Conservation (phyloP, 108 stramenopile species). For the Seminavis robusta region DNA sequence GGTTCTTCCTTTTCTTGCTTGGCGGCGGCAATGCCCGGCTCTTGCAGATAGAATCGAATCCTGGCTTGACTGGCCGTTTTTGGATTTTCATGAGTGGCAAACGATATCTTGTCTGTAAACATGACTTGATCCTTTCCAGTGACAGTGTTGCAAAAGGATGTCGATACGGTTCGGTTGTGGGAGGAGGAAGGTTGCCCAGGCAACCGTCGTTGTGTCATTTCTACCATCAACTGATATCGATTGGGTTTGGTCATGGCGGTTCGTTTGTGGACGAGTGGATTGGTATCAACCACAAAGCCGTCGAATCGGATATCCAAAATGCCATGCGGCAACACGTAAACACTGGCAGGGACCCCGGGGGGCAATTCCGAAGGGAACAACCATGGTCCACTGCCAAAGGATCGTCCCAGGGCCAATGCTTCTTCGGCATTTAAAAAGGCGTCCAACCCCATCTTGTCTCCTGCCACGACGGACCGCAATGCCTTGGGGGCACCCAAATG, state of each 20-base stretch:
- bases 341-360: slow-evolving; percentile 11
- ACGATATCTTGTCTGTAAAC: slow-evolving; percentile 7
- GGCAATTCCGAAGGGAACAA: slow-evolving; percentile 38
- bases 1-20: slow-evolving; percentile 8
- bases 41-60: slow-evolving; percentile 21
- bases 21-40: slow-evolving; percentile 14
- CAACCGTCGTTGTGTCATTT: no score
- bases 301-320: slow-evolving; percentile 9
- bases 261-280: slow-evolving; percentile 7
- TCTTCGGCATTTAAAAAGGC: slow-evolving; percentile 54
- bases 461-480: slow-evolving; percentile 35
- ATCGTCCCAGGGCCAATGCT: slow-evolving; percentile 37
- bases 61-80: no score
- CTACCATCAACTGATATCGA: slow-evolving; percentile 6
- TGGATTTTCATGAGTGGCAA: slow-evolving; percentile 9
- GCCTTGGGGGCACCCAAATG: slow-evolving; percentile 57
- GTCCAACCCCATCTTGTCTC: slow-evolving; percentile 60
- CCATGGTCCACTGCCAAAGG: slow-evolving; percentile 55
- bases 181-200: neutral
- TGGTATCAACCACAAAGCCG: slow-evolving; percentile 1
- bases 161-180: neutral
- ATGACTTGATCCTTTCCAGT: slow-evolving; percentile 5
- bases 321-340: slow-evolving; percentile 13
- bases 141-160: neutral
- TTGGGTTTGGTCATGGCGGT: slow-evolving; percentile 4